Percentiles rank a stretch among this genome's conserved stretches.
phyloP scores from a whole-genome alignment of 768 basidiomycete genomes.

The Lactifluus echinatus region DNA sequence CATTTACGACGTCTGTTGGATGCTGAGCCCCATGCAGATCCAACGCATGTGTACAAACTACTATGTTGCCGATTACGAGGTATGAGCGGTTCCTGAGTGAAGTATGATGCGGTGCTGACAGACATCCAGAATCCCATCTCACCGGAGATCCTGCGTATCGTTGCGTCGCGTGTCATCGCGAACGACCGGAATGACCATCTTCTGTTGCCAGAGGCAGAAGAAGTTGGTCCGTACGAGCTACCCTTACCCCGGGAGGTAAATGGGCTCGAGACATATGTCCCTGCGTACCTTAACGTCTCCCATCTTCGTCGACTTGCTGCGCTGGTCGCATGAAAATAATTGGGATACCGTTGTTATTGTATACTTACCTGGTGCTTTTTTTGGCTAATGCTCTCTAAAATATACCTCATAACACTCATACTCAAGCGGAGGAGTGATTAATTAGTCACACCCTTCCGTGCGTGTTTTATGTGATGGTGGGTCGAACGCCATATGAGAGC shows the following conservation, averaged over 20 bases:
- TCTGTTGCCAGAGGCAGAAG: constrained; percentile 93
- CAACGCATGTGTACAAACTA: constrained; percentile 99
- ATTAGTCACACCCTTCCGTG: too few relatives aligned
- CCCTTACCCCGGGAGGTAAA: constrained; percentile 92
- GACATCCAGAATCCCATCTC: constrained; percentile 80
- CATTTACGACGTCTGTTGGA: constrained; percentile 99
- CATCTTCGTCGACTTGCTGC: constrained; percentile 84
- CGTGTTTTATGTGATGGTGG: too few relatives aligned
- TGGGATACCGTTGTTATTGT: background rate
- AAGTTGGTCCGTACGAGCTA: constrained; percentile 91
- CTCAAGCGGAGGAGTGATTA: background rate
- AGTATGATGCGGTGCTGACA: constrained; percentile 2
- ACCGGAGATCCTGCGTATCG: constrained; percentile 92
- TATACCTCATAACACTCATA: constrained; percentile 9
- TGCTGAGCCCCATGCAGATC: constrained; percentile 98
- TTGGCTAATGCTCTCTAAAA: constrained; percentile 12
- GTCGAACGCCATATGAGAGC: too few relatives aligned
- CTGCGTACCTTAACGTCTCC: constrained; percentile 83
- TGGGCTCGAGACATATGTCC: constrained; percentile 93
- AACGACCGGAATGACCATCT: constrained; percentile 97
- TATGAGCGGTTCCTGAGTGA: constrained; percentile 26
- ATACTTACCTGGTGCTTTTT: constrained; percentile 9
- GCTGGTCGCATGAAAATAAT: constrained; percentile 55
- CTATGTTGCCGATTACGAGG: constrained; percentile 99
- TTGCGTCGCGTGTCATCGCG: constrained; percentile 90